These are phyloP conservation scores for Aspergillus campestris DNA, from an alignment of 495 filamentous ascomycete genomes.

Conservation along the genomic window DNA sequence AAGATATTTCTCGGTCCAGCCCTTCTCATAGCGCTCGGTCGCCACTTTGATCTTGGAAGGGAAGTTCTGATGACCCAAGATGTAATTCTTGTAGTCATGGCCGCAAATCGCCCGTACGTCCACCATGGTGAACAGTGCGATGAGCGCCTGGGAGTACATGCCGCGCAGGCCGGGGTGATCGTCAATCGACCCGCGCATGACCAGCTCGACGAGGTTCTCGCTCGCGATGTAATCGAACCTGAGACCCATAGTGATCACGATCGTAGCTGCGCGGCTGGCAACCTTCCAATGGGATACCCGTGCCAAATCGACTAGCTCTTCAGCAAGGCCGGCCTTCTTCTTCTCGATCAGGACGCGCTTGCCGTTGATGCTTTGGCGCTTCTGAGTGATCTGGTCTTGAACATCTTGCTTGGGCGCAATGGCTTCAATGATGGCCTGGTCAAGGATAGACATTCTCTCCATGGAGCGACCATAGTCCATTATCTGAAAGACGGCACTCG, in stretches of 20 bases:
- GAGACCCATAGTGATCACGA: slow-evolving; percentile 79
- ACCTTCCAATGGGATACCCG: slow-evolving; percentile 91
- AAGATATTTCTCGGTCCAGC: slow-evolving; percentile 72
- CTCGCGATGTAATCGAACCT: slow-evolving; percentile 83
- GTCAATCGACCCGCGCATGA: slow-evolving; percentile 77
- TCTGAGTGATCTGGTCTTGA: slow-evolving; percentile 51
- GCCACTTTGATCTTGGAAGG: slow-evolving; percentile 65
- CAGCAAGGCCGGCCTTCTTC: slow-evolving; percentile 71
- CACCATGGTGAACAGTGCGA: slow-evolving; percentile 70
- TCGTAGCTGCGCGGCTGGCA: slow-evolving; percentile 76
- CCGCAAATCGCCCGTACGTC: slow-evolving; percentile 78
- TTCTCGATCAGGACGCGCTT: slow-evolving; percentile 68
- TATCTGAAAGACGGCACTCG: slow-evolving; percentile 70
- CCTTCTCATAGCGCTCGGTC: slow-evolving; percentile 61
- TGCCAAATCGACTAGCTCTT: slow-evolving; percentile 71
- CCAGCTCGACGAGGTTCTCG: slow-evolving; percentile 72
- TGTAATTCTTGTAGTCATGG: slow-evolving; percentile 78
- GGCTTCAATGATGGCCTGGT: slow-evolving; percentile 59
- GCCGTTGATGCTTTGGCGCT: slow-evolving; percentile 59
- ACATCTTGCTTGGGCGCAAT: slow-evolving; percentile 69
- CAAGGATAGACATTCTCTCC: slow-evolving; percentile 79
- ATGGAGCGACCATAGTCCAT: slow-evolving; percentile 84
- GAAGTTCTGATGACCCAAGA: slow-evolving; percentile 65
- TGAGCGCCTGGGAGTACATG: slow-evolving; percentile 72
- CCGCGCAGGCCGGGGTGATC: slow-evolving; percentile 77